Percentiles rank a stretch among this genome's conserved stretches.
Evolutionary conservation across 805 yeast genomes (phyloP).

Genomic region (Saturnispora hagleri): DNA sequence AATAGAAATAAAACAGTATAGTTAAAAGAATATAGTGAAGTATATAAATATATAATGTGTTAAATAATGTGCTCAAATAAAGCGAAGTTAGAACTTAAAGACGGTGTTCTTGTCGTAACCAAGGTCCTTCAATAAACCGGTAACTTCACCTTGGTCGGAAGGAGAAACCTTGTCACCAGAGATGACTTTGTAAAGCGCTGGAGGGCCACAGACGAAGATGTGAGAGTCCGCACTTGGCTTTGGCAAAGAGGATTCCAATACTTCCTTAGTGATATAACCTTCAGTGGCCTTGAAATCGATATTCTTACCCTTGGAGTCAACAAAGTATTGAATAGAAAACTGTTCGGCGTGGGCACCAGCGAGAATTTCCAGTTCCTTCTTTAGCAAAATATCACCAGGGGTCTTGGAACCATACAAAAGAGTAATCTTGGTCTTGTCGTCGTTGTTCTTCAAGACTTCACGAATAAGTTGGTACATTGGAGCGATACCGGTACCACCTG

Average conservation of each 20-base stretch:
- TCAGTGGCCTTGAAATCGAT: constrained; percentile 44
- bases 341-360: constrained; percentile 67
- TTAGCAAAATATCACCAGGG: constrained; percentile 72
- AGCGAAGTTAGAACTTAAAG: constrained; percentile 58
- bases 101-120: constrained; percentile 85
- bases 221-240: constrained; percentile 55
- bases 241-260: constrained; percentile 51
- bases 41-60: constrained; percentile 2
- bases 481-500: constrained; percentile 96
- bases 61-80: not conserved
- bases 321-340: constrained; percentile 68
- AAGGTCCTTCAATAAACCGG: constrained; percentile 79
- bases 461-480: constrained; percentile 86
- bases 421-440: constrained; percentile 81
- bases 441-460: constrained; percentile 67
- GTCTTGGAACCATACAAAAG: constrained; percentile 74
- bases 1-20: not conserved
- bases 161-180: constrained; percentile 84
- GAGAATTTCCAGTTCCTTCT: constrained; percentile 62
- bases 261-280: constrained; percentile 77
- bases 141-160: constrained; percentile 88
- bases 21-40: not conserved
- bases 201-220: constrained; percentile 93
- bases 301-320: constrained; percentile 44
- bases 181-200: constrained; percentile 76